Percentiles rank a stretch among this genome's conserved stretches.
These are phyloP conservation scores for Emmonsia crescens DNA, from an alignment of 2,329 filamentous ascomycete species.

Conservation along the genomic window DNA sequence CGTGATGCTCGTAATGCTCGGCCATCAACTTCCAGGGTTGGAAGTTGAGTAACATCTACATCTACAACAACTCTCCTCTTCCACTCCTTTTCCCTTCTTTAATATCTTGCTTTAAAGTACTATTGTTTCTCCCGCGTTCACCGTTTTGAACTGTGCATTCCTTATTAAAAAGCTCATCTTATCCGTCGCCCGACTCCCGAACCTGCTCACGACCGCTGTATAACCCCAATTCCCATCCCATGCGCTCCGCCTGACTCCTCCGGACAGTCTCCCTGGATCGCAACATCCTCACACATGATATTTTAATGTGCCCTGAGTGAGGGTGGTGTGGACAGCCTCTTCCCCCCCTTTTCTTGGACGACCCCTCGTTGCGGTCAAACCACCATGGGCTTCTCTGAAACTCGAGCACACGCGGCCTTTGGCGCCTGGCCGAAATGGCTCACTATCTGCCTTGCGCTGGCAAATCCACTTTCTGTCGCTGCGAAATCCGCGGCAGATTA, in stretches of 20 bases:
- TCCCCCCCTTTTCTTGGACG: not conserved
- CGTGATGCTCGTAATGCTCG: too few relatives aligned
- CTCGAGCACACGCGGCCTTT: constrained; percentile 14
- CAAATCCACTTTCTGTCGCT: constrained; percentile 3
- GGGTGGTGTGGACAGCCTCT: not conserved
- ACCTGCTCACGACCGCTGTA: not conserved
- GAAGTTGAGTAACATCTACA: too few relatives aligned
- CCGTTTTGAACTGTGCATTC: not conserved
- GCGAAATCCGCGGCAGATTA: constrained; percentile 60
- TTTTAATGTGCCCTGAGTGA: not conserved
- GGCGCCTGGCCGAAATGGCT: not conserved
- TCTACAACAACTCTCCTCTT: too few relatives aligned
- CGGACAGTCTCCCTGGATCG: not conserved
- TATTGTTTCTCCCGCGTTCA: not conserved
- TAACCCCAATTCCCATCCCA: not conserved
- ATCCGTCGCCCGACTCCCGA: too few relatives aligned
- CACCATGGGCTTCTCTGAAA: not conserved
- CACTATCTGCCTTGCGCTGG: constrained; percentile 1
- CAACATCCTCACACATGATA: not conserved
- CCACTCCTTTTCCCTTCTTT: not conserved
- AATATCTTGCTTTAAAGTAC: not conserved
- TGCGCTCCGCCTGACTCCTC: not conserved
- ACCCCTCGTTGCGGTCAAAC: not conserved
- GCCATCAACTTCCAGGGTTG: too few relatives aligned
- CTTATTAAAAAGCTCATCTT: not conserved